Percentiles rank a stretch among this genome's conserved stretches.
These are phyloP conservation scores for Podospora tetraspora DNA, from an alignment of 495 filamentous ascomycete genomes.

Conservation along the genomic window DNA sequence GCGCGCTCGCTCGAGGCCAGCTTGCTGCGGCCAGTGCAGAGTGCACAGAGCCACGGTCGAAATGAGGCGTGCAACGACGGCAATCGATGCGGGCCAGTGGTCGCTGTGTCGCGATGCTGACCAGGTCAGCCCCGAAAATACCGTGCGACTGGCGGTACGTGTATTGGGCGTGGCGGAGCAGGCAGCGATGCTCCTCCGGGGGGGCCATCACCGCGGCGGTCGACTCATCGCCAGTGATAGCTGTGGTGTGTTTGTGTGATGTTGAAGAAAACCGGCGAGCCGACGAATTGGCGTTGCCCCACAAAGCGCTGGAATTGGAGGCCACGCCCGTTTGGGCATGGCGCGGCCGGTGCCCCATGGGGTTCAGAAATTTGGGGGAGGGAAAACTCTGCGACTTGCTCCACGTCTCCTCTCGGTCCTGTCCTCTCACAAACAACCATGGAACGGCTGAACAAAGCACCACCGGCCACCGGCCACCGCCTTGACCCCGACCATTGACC, in stretches of 20 bases:
- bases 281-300: constrained; percentile 13
- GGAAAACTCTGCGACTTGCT: constrained; percentile 10
- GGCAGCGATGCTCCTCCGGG: background rate
- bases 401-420: constrained; percentile 3
- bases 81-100: background rate
- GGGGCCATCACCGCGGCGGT: too few species aligned
- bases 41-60: background rate
- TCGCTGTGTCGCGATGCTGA: background rate
- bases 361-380: background rate
- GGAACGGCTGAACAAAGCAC: constrained; percentile 5
- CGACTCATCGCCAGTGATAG: background rate
- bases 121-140: background rate
- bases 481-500: background rate
- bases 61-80: constrained; percentile 11
- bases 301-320: constrained; percentile 5
- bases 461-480: background rate
- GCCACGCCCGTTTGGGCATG: constrained; percentile 6
- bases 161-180: constrained; percentile 5
- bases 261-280: constrained; percentile 8
- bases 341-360: constrained; percentile 4
- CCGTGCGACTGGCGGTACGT: background rate
- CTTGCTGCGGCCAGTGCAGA: background rate
- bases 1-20: constrained; percentile 2
- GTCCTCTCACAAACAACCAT: constrained; percentile 1
- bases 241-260: constrained; percentile 8